Evolutionary conservation across 108 stramenopile species (phyloP), one percentile per base, ranked within the genome.

Genomic region (Mayamaea pseudoterrestris): DNA sequence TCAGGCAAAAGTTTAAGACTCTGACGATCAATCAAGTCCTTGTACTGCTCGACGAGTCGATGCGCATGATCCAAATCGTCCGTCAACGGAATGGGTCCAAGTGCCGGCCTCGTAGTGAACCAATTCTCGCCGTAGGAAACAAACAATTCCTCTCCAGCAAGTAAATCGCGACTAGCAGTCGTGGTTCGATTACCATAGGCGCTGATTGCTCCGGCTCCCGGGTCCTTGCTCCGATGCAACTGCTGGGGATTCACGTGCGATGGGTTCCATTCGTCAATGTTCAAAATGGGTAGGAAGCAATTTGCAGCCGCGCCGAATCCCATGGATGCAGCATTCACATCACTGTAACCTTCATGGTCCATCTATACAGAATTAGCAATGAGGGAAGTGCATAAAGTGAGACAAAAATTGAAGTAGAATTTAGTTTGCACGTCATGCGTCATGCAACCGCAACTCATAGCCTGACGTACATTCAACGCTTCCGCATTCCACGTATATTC

Each of bases 151-250:
- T 75, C 26, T 8, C 74, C 74, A n/a, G 62, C 51, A 6, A 30
- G 6, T 35, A 67, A 43, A n/a, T 44, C n/a, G 5, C 4, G 16
- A 29, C 18, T 53, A 25, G 65, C 65, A 16, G 14, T 47, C 8
- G 60, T 41, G 0, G 22, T 12, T 16, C 70, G 70, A 61, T 61
- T 48, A 32, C 53, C 31, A 39, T 55, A 60, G 29, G 35, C 36
- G 0, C 66, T 49, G 44, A 68, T 61, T 23, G 71, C 65, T 7
- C 69, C 69, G 14, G 57, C 60, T 2, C 66, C 76, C 26, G 77
- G 70, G 71, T 68, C 71, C 48, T 48, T 58, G 24, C 47, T 58
- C 27, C 65, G 68, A 71, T 73, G 79, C 32, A 67, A 25, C 54
- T 45, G 32, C 34, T 58, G 41, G 35, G 51, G 47, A 34, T 54